A percentile compares a stretch with the other conserved stretches of the same genome.
These are phyloP conservation scores for Scutellaria barbata DNA, from an alignment of 257 asterid species.

Conservation along the genomic window DNA sequence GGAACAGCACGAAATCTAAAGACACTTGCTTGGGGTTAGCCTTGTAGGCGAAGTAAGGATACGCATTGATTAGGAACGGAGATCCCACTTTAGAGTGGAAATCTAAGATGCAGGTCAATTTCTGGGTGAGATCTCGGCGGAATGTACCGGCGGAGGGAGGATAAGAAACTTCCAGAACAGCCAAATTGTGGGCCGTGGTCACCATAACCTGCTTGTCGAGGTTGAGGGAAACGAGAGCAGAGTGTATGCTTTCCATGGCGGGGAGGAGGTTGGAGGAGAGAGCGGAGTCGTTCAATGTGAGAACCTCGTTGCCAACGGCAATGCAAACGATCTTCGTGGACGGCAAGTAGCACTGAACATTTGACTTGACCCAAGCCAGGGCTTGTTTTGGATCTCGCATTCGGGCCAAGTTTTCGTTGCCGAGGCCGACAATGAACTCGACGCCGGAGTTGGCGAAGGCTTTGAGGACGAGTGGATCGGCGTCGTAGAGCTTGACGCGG, in stretches of 20 bases:
- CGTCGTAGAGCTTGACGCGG: conserved; percentile 81
- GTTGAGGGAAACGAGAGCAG: conserved; percentile 60
- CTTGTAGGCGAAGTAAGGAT: conserved; percentile 86
- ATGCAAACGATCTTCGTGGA: conserved; percentile 73
- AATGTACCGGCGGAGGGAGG: conserved; percentile 86
- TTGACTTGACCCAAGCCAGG: conserved; percentile 64
- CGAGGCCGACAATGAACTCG: conserved; percentile 73
- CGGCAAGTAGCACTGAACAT: conserved; percentile 66
- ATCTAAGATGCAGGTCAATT: conserved; percentile 54
- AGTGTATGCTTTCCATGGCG: conserved; percentile 71
- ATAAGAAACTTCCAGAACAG: conserved; percentile 65
- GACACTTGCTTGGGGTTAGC: conserved; percentile 64
- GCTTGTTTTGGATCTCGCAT: conserved; percentile 67
- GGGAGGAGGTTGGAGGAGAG: conserved; percentile 66
- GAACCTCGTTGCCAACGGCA: conserved; percentile 83
- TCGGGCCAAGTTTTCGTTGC: conserved; percentile 58
- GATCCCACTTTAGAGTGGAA: conserved; percentile 70
- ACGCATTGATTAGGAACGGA: conserved; percentile 72
- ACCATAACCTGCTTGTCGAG: conserved; percentile 64
- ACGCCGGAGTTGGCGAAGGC: conserved; percentile 84
- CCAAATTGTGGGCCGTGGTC: conserved; percentile 83
- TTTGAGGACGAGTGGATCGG: conserved; percentile 69
- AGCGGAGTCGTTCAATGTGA: conserved; percentile 63
- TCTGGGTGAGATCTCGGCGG: conserved; percentile 54
- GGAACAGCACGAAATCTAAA: conserved; percentile 67